Conservation (phyloP, 1,284 basidiomycete species). For the Austropuccinia psidii region DNA sequence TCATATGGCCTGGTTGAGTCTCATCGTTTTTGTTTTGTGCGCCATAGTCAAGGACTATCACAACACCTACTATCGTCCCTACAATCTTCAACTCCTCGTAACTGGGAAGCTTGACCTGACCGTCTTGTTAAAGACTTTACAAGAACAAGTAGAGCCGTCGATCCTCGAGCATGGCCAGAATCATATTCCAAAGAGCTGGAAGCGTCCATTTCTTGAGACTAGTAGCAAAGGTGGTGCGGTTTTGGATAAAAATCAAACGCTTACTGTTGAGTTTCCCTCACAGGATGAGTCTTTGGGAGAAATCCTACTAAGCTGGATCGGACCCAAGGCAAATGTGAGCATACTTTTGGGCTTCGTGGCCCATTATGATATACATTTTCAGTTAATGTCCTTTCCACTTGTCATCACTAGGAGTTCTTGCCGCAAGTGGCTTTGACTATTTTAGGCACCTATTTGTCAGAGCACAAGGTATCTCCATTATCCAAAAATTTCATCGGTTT, state of each 20-base stretch:
- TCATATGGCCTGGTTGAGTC: background rate
- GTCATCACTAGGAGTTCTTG: background rate
- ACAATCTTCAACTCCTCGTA: constrained; percentile 80
- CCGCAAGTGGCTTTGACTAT: background rate
- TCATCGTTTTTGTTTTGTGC: background rate
- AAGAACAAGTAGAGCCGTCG: constrained; percentile 69
- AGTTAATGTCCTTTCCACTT: background rate
- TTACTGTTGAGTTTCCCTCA: constrained; percentile 85
- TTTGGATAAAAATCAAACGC: constrained; percentile 56
- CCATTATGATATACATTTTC: background rate
- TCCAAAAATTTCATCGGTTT: constrained; percentile 27
- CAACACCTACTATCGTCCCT: constrained; percentile 80
- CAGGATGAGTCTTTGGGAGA: constrained; percentile 93
- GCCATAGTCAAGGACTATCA: constrained; percentile 77
- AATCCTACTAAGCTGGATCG: constrained; percentile 68
- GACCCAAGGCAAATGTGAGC: constrained; percentile 66
- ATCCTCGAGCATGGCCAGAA: constrained; percentile 65
- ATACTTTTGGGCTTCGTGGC: constrained; percentile 43
- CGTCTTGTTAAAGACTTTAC: constrained; percentile 61
- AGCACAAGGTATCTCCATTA: constrained; percentile 38
- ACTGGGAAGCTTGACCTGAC: constrained; percentile 57
- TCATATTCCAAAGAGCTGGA: constrained; percentile 70
- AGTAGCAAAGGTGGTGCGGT: constrained; percentile 60
- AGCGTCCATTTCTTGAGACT: constrained; percentile 88
- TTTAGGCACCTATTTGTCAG: constrained; percentile 44